These are phyloP conservation scores for Skeletonema costatum DNA, from an alignment of 108 stramenopile species.

Conservation along the genomic window DNA sequence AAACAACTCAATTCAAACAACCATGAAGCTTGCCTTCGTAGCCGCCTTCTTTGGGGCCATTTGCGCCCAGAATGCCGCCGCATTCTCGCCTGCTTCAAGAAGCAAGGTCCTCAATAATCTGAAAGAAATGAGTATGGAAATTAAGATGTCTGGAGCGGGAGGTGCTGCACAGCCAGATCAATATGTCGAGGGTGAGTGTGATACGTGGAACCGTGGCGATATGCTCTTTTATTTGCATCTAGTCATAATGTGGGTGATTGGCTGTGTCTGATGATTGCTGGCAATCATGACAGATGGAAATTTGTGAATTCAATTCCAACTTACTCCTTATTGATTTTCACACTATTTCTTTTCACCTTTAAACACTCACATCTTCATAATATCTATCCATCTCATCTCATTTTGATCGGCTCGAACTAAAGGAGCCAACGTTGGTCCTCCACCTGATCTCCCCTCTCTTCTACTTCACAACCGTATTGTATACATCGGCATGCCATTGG, in stretches of 20 bases:
- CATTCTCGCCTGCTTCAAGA: slow-evolving; percentile 31
- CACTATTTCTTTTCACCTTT: not conserved
- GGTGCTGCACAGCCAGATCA: slow-evolving; percentile 23
- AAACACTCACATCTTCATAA: not conserved
- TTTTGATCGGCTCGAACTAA: not conserved
- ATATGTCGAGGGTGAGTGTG: slow-evolving; percentile 22
- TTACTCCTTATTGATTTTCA: not conserved
- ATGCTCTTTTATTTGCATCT: not conserved
- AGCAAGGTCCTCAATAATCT: slow-evolving; percentile 26
- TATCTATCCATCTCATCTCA: not conserved
- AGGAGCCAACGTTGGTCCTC: slow-evolving; percentile 93
- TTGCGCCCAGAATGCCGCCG: slow-evolving; percentile 21
- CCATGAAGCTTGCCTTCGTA: slow-evolving; percentile 30
- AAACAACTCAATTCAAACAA: not conserved
- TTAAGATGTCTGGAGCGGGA: slow-evolving; percentile 22
- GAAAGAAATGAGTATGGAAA: slow-evolving; percentile 22
- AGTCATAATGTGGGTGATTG: not conserved
- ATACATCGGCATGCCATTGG: slow-evolving; percentile 98
- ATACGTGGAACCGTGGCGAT: slow-evolving; percentile 10
- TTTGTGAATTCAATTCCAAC: not conserved
- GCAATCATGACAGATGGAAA: not conserved
- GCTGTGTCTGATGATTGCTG: not conserved
- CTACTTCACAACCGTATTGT: slow-evolving; percentile 98
- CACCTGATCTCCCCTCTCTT: slow-evolving; percentile 97
- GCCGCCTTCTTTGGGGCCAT: slow-evolving; percentile 18